Evolutionary conservation across 2,329 filamentous ascomycete genomes (phyloP).

Genomic region (Boeremia lycopersici): DNA sequence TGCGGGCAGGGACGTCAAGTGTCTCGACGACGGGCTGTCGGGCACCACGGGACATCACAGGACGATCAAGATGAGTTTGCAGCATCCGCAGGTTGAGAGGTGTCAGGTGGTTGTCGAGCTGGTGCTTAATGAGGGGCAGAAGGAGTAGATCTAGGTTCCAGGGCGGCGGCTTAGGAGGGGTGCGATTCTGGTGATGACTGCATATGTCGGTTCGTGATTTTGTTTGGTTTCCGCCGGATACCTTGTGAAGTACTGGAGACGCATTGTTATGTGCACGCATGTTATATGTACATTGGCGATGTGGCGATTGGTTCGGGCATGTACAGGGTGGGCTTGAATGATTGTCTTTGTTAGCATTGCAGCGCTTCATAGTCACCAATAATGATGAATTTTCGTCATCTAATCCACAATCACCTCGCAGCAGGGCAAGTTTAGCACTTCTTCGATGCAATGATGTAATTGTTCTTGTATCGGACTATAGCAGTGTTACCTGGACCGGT

Average conservation of each 20-base stretch:
- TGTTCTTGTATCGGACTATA: neutral
- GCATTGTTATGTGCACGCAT: neutral
- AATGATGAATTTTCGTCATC: neutral
- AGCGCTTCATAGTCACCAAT: neutral
- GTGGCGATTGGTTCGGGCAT: conserved; percentile 2
- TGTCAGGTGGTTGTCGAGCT: conserved; percentile 91
- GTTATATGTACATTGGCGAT: neutral
- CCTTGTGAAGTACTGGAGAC: conserved; percentile 4
- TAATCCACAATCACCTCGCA: neutral
- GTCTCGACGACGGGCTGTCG: conserved; percentile 72
- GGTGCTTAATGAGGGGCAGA: conserved; percentile 86
- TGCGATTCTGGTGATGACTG: neutral
- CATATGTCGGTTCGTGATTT: neutral
- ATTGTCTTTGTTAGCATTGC: neutral
- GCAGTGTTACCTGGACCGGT: neutral
- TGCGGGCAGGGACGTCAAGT: conserved; percentile 84
- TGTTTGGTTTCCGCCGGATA: conserved; percentile 11
- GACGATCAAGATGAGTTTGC: conserved; percentile 93
- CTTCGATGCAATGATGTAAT: neutral
- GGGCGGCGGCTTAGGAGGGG: neutral
- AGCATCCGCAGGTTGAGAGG: conserved; percentile 84
- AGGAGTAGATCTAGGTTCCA: conserved; percentile 47
- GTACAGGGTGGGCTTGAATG: neutral
- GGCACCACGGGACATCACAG: conserved; percentile 57
- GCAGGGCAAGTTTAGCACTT: neutral